A percentile compares a stretch with the other conserved stretches of the same genome.
Evolutionary conservation across 2,329 filamentous ascomycete genomes (phyloP).

Genomic region (Pseudogymnoascus pannorum): DNA sequence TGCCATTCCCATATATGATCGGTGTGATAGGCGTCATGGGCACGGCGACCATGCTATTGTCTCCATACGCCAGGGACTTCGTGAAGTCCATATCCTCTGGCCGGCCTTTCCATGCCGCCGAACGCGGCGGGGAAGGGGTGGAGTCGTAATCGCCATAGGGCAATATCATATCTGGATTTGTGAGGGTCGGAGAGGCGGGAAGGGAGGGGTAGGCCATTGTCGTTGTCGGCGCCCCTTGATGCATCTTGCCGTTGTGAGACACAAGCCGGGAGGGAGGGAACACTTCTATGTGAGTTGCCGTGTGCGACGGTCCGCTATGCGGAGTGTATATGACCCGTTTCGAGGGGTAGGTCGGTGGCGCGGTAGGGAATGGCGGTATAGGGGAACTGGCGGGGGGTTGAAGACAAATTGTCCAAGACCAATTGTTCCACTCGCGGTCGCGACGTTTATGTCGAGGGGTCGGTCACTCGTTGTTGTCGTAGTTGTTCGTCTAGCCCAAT

Average conservation of each 20-base stretch:
- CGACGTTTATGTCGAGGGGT: neutral
- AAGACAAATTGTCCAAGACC: neutral
- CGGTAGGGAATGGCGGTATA: neutral
- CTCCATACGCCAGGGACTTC: conserved; percentile 30
- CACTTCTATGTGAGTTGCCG: neutral
- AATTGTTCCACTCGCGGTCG: neutral
- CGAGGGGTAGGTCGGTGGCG: neutral
- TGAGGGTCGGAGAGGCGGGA: conserved; percentile 76
- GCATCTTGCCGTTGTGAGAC: conserved; percentile 3
- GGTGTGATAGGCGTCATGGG: conserved; percentile 50
- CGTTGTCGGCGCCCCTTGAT: conserved; percentile 18
- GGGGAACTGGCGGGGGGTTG: neutral
- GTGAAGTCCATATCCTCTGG: conserved; percentile 24
- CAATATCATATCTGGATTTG: conserved; percentile 91
- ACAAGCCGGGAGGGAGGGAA: neutral
- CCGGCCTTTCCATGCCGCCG: conserved; percentile 29
- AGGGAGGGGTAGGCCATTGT: conserved; percentile 37
- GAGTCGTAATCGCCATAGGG: conserved; percentile 61
- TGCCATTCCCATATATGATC: conserved; percentile 63
- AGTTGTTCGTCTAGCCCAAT: neutral
- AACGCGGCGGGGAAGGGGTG: conserved; percentile 38
- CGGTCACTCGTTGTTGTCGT: neutral
- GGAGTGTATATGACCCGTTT: neutral
- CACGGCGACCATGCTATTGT: conserved; percentile 33
- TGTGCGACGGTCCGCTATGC: neutral